Evolutionary conservation across 495 filamentous ascomycete genomes (phyloP).

Genomic region (Xylaria cubensis): DNA sequence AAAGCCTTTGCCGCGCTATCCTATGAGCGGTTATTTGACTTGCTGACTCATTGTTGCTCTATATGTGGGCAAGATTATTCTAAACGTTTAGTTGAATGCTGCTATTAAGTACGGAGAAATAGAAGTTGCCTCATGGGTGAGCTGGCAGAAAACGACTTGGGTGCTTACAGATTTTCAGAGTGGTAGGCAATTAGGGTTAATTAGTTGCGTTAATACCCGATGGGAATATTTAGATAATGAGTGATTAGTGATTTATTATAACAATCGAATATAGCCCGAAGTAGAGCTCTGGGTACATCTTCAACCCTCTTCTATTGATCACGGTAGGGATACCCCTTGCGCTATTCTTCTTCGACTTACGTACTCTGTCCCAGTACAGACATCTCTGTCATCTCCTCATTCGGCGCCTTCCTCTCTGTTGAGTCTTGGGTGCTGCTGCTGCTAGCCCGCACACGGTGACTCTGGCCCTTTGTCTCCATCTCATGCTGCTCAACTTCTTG

Average conservation of each 20-base stretch:
- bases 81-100: background rate
- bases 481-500: constrained; percentile 16
- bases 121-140: background rate
- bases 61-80: background rate
- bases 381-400: constrained; percentile 6
- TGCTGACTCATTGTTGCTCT: background rate
- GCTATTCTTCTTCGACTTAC: background rate
- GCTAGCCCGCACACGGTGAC: background rate
- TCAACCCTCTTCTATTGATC: background rate
- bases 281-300: background rate
- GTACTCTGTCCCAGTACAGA: background rate
- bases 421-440: background rate
- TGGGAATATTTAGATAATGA: background rate
- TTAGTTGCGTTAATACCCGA: background rate
- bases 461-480: background rate
- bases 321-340: background rate
- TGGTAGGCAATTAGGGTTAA: background rate
- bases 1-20: too few species aligned
- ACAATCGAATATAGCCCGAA: background rate
- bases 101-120: background rate
- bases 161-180: background rate
- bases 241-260: background rate
- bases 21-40: background rate
- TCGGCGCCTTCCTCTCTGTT: constrained; percentile 2
- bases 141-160: background rate